phyloP scores from a whole-genome alignment of 2,329 filamentous ascomycete genomes.

The Fusarium sp. region DNA sequence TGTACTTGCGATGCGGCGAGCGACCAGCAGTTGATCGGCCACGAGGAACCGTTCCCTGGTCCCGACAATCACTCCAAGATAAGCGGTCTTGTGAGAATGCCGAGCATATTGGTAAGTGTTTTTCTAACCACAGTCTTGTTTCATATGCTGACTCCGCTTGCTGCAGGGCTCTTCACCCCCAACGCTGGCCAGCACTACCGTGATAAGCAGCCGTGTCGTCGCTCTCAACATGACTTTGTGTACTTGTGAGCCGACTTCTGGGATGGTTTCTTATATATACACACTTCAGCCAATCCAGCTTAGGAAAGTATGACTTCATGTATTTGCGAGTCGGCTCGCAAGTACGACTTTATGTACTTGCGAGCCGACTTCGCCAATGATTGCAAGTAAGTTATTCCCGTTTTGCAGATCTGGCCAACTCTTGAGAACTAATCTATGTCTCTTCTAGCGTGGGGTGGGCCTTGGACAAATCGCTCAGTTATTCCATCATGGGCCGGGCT shows the following conservation, averaged over 20 bases:
- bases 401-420: background rate
- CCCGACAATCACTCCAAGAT: conserved; percentile 89
- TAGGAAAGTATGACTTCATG: background rate
- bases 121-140: too few relatives aligned
- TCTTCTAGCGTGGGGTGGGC: background rate
- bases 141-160: too few relatives aligned
- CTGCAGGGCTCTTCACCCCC: too few relatives aligned
- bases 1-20: too few relatives aligned
- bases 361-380: background rate
- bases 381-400: background rate
- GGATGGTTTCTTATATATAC: too few relatives aligned
- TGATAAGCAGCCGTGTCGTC: too few relatives aligned
- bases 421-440: background rate
- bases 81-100: conserved; percentile 85
- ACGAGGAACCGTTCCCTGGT: conserved; percentile 76
- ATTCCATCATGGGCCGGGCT: background rate
- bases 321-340: background rate
- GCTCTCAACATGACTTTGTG: too few relatives aligned
- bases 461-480: background rate
- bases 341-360: background rate
- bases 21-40: conserved; percentile 63
- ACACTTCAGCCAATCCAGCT: too few relatives aligned
- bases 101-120: too few relatives aligned
- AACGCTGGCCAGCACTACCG: too few relatives aligned
- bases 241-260: too few relatives aligned